phyloP scores from a whole-genome alignment of 2,329 filamentous ascomycete genomes.

The Pseudocercospora musae region DNA sequence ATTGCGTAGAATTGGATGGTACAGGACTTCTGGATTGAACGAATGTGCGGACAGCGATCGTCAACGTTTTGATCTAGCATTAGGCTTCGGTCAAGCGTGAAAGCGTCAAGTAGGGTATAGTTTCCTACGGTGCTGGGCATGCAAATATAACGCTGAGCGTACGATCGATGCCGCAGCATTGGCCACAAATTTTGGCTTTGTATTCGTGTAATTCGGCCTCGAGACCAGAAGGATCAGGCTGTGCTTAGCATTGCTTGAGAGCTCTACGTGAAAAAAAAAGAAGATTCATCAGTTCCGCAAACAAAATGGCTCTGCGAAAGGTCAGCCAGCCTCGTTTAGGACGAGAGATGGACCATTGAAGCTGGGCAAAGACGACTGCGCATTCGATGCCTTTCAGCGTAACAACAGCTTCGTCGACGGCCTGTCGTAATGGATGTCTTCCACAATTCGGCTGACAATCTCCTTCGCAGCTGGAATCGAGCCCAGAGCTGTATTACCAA shows the following conservation, averaged over 20 bases:
- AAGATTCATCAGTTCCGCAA: constrained; percentile 7
- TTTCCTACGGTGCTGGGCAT: constrained; percentile 2
- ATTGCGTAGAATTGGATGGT: too few relatives aligned
- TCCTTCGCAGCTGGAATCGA: neutral
- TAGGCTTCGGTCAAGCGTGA: too few relatives aligned
- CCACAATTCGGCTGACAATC: neutral
- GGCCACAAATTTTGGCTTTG: constrained; percentile 18
- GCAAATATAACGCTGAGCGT: constrained; percentile 4
- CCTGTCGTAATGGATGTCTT: neutral
- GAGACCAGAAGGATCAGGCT: neutral
- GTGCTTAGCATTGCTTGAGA: neutral
- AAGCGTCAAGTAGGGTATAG: too few relatives aligned
- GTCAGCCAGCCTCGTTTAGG: constrained; percentile 9
- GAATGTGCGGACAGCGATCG: too few relatives aligned
- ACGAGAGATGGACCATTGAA: constrained; percentile 9
- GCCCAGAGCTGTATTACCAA: neutral
- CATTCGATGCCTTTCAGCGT: constrained; percentile 7
- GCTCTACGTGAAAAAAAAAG: neutral
- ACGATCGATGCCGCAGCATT: constrained; percentile 14
- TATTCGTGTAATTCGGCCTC: neutral
- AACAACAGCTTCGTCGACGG: neutral
- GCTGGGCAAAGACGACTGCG: constrained; percentile 3
- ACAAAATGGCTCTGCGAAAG: constrained; percentile 7
- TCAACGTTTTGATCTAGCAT: too few relatives aligned
- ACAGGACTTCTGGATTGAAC: too few relatives aligned